Conservation (phyloP, 2,329 filamentous ascomycete species). For the Colletotrichum siamense region DNA sequence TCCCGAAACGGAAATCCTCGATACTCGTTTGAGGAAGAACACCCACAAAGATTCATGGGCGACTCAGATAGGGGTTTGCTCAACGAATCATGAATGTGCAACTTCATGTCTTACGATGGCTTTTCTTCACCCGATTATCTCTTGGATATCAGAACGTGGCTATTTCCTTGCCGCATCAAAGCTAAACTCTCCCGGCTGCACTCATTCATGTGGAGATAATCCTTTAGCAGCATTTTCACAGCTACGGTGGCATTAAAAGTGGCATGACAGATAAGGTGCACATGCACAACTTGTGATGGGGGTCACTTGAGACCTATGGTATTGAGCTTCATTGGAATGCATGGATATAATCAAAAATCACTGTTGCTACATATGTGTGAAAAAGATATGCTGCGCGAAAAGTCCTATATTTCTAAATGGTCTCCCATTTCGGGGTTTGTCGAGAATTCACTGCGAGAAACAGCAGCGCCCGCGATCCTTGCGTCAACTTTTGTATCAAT, state of each 20-base stretch:
- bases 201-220: neutral
- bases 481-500: neutral
- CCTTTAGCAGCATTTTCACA: rapidly evolving
- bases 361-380: rapidly evolving
- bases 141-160: neutral
- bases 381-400: neutral
- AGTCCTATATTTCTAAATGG: neutral
- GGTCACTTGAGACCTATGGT: neutral
- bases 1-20: neutral
- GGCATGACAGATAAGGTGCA: neutral
- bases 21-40: neutral
- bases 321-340: neutral
- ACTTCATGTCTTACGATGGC: neutral
- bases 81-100: neutral
- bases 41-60: neutral
- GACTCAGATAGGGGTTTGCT: neutral
- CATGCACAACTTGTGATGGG: neutral
- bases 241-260: neutral
- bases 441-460: neutral
- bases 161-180: neutral
- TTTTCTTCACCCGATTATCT: neutral
- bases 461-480: neutral
- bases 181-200: rapidly evolving
- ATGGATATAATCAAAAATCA: neutral
- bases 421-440: neutral